Percentiles rank a stretch among this genome's conserved stretches.
Conservation (phyloP, 805 yeast genomes). For the Candida alai region DNA sequence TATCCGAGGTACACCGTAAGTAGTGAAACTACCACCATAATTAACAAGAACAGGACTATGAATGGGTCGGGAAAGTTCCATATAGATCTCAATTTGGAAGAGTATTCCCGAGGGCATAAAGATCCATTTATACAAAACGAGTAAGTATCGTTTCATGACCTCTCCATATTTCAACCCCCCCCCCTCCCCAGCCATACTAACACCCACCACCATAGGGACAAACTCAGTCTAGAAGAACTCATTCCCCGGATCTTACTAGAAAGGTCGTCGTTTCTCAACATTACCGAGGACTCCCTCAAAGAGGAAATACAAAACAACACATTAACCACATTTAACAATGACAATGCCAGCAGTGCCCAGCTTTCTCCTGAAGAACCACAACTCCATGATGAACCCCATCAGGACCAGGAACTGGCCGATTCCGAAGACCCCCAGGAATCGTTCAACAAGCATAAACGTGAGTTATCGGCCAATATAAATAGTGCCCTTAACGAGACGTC, state of each 20-base stretch:
- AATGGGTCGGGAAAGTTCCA: constrained; percentile 10
- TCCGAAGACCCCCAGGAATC: constrained; percentile 27
- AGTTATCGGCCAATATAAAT: constrained; percentile 49
- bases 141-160: constrained; percentile 21
- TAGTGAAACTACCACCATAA: too few relatives aligned
- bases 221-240: constrained; percentile 48
- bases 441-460: constrained; percentile 49
- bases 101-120: constrained; percentile 20
- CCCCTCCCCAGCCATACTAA: constrained; percentile 1
- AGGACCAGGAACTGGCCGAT: constrained; percentile 7
- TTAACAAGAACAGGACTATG: neutral
- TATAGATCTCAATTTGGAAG: constrained; percentile 25
- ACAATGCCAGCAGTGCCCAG: too few relatives aligned
- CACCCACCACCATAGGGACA: constrained; percentile 21
- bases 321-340: too few relatives aligned
- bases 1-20: too few relatives aligned
- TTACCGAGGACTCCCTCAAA: constrained; percentile 53
- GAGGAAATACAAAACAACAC: constrained; percentile 37
- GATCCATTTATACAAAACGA: constrained; percentile 40
- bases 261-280: constrained; percentile 53
- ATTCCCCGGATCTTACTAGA: constrained; percentile 59
- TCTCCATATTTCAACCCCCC: neutral
- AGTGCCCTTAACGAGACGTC: constrained; percentile 87
- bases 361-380: constrained; percentile 2
- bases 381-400: constrained; percentile 9